Evolutionary conservation across 192 early-diverging fungal species (phyloP), one percentile per base, ranked within the genome.

Genomic region (Podochytrium sp.): DNA sequence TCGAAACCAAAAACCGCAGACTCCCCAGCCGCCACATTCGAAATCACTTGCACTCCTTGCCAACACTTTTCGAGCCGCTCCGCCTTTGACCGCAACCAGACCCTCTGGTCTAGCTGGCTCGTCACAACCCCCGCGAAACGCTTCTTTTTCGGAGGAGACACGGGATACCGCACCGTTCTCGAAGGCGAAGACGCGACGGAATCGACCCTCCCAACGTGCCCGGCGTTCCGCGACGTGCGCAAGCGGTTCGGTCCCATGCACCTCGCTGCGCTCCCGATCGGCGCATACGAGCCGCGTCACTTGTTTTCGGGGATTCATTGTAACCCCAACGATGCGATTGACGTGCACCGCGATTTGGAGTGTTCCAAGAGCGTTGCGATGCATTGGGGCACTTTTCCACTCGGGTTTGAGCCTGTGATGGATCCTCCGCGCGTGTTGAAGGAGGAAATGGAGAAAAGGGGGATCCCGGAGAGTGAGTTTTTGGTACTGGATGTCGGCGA

Each of bases 381-480:
- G 76, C 95, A 96, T 72, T 95, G 93, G 93, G 92, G 92, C 7
- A 92, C 92, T 14, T 96, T 91, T 86, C 65, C 85, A 2, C 80
- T 95, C 66, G 93, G 91, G 10, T 81, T 83, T 58, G 94, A 94
- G 71, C 81, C 83, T 14, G 73, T 88, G 3, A 84, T 77, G 40
- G 92, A 92, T 69, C 94, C 94, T 25, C 91, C 91, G 0, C 51
- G 76, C 20, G 80, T 88, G 30, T 75, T 95, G 63, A 70, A 71
- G 20, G 78, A 55, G n/a, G 91, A 76, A 5, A 73, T 92, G 86
- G 71, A 68, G 40, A 80, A 51, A 50, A 47, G 49, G 68, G 81
- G 84, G 20, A 25, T 85, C 32, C n/a, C 5, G 25, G 30, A 30
- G 10, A 39, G 25, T 20, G 69, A 71, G 18, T 71, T 71, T 43